Evolutionary conservation across 2,329 filamentous ascomycete genomes (phyloP).

Genomic region (Clarireedia sp.): DNA sequence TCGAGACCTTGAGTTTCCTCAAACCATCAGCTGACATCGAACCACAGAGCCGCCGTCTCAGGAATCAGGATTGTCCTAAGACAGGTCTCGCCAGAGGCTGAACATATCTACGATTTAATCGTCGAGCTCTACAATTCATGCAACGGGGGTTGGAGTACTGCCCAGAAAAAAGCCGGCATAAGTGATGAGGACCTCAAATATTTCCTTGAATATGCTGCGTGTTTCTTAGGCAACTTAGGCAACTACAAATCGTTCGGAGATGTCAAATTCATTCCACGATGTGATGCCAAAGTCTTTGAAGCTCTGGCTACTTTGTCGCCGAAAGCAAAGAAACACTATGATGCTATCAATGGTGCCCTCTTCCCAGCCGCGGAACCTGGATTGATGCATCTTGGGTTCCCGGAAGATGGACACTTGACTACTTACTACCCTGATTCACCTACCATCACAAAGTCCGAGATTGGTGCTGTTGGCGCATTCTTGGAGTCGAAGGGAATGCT

Average conservation of each 20-base stretch:
- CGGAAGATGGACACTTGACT: slow-evolving; percentile 67
- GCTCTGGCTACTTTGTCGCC: slow-evolving; percentile 53
- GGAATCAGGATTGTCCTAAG: slow-evolving; percentile 72
- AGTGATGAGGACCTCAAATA: slow-evolving; percentile 54
- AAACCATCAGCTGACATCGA: not conserved
- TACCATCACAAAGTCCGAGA: slow-evolving; percentile 66
- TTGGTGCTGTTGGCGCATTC: slow-evolving; percentile 63
- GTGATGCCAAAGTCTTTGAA: slow-evolving; percentile 54
- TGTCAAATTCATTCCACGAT: slow-evolving; percentile 72
- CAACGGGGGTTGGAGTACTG: slow-evolving; percentile 61
- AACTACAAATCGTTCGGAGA: slow-evolving; percentile 88
- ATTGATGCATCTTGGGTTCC: slow-evolving; percentile 69
- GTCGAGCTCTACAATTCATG: slow-evolving; percentile 59
- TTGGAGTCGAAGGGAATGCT: slow-evolving; percentile 65
- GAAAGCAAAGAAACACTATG: slow-evolving; percentile 56
- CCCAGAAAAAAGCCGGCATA: slow-evolving; percentile 57
- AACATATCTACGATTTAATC: slow-evolving; percentile 75
- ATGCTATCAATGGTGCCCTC: slow-evolving; percentile 62
- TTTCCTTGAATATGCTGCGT: slow-evolving; percentile 67
- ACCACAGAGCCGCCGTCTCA: slow-evolving; percentile 60
- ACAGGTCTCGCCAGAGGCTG: slow-evolving; percentile 75
- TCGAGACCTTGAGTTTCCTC: not conserved
- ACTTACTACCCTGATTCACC: slow-evolving; percentile 76
- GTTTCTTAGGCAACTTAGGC: slow-evolving; percentile 66
- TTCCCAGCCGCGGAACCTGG: slow-evolving; percentile 58